phyloP scores from a whole-genome alignment of 2,329 filamentous ascomycete species.

The Decorospora gaudefroyi region DNA sequence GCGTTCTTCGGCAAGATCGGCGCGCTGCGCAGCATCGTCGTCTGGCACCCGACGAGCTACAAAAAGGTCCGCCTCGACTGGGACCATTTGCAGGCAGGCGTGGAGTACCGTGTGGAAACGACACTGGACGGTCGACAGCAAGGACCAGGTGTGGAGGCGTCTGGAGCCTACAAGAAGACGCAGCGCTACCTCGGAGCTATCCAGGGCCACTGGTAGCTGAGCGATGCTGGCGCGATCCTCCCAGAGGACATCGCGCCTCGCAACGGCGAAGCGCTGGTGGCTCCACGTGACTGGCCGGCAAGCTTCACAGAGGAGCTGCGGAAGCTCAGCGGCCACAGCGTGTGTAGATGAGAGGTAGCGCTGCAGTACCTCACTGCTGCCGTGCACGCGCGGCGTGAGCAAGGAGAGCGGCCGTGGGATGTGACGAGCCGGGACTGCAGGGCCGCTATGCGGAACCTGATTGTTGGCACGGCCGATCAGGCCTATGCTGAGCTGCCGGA shows the following conservation, averaged over 20 bases:
- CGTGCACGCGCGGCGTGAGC: not conserved
- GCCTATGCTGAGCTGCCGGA: not conserved
- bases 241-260: not conserved
- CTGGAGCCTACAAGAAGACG: not conserved
- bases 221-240: not conserved
- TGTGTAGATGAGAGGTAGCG: not conserved
- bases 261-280: not conserved
- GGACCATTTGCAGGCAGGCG: not conserved
- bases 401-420: not conserved
- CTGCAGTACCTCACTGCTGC: not conserved
- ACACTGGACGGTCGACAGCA: not conserved
- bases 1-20: not conserved
- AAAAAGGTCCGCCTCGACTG: not conserved
- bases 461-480: not conserved
- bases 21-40: not conserved
- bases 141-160: not conserved
- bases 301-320: not conserved
- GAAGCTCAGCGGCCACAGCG: not conserved
- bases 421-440: not conserved
- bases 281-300: not conserved
- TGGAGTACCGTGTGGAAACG: not conserved
- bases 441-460: not conserved
- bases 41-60: not conserved
- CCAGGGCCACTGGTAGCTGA: not conserved
- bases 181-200: not conserved